Percentiles rank a stretch among this genome's conserved stretches.
phyloP scores from a whole-genome alignment of 306 rosid species.

The Malus sylvestris region DNA sequence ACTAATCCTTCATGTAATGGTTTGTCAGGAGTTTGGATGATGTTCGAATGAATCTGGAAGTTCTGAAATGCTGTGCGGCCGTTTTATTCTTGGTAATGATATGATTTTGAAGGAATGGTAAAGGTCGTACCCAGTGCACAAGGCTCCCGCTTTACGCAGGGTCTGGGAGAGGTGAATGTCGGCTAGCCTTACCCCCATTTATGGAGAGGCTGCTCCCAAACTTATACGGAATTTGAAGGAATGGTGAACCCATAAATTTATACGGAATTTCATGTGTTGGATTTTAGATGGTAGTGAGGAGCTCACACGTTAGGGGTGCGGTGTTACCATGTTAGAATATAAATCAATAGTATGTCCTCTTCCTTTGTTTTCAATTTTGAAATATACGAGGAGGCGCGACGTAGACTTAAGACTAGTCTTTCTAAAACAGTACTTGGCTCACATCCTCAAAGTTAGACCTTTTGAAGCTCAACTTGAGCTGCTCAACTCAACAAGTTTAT shows the following conservation, averaged over 20 bases:
- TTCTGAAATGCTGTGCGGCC: constrained; percentile 79
- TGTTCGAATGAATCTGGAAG: constrained; percentile 97
- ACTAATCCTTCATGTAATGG: constrained; percentile 11
- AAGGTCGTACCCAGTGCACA: too few relatives aligned
- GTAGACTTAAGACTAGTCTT: not conserved
- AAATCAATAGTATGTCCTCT: not conserved
- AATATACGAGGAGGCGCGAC: not conserved
- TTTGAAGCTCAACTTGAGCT: not conserved
- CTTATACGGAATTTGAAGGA: too few relatives aligned
- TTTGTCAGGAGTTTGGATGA: constrained; percentile 85
- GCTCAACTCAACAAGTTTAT: not conserved
- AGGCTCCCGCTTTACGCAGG: too few relatives aligned
- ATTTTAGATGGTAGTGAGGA: not conserved
- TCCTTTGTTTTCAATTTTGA: too few relatives aligned
- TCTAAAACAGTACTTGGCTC: not conserved
- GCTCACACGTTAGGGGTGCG: not conserved
- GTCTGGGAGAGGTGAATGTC: too few relatives aligned
- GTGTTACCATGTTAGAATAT: not conserved
- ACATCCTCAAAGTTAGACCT: not conserved
- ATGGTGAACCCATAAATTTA: not conserved
- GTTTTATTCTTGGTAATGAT: constrained; percentile 79
- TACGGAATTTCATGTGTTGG: not conserved
- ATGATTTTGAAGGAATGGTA: not conserved
- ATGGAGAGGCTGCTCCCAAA: too few relatives aligned
- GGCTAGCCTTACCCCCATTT: too few relatives aligned